Evolutionary conservation across 2,329 filamentous ascomycete species (phyloP).

Genomic region (Penicillium sp.): DNA sequence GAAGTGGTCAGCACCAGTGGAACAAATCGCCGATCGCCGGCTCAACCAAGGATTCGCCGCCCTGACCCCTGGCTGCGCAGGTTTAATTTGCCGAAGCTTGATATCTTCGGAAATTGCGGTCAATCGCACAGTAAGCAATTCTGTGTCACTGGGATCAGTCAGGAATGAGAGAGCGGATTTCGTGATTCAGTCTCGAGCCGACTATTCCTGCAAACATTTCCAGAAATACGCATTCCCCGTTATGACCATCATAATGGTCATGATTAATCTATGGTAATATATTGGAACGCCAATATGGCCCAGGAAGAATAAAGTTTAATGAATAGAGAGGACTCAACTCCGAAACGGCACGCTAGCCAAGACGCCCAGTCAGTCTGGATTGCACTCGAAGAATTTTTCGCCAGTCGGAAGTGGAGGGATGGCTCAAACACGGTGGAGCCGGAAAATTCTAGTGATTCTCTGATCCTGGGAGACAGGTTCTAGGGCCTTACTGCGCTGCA

Average conservation of each 20-base stretch:
- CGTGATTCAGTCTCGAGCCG: too few relatives aligned
- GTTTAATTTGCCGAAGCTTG: not conserved
- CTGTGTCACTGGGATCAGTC: not conserved
- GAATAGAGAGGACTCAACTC: too few relatives aligned
- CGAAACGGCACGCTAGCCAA: not conserved
- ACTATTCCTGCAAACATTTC: too few relatives aligned
- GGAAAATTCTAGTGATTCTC: constrained; percentile 1
- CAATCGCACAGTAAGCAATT: not conserved
- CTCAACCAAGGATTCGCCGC: constrained; percentile 10
- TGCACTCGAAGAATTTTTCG: not conserved
- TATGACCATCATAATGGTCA: not conserved
- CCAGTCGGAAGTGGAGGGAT: not conserved
- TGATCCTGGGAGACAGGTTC: not conserved
- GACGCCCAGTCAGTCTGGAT: constrained; percentile 2
- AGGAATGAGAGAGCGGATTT: not conserved
- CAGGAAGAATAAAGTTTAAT: not conserved
- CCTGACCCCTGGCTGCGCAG: not conserved
- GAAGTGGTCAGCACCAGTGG: constrained; percentile 6
- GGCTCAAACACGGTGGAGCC: not conserved
- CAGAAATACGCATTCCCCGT: not conserved
- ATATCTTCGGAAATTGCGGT: not conserved
- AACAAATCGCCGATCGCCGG: not conserved
- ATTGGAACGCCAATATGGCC: not conserved
- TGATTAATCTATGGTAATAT: not conserved
- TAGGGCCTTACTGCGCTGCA: not conserved